Evolutionary conservation across 768 basidiomycete species (phyloP), one percentile per base, ranked within the genome.

Genomic region (Termitomyces sp.): DNA sequence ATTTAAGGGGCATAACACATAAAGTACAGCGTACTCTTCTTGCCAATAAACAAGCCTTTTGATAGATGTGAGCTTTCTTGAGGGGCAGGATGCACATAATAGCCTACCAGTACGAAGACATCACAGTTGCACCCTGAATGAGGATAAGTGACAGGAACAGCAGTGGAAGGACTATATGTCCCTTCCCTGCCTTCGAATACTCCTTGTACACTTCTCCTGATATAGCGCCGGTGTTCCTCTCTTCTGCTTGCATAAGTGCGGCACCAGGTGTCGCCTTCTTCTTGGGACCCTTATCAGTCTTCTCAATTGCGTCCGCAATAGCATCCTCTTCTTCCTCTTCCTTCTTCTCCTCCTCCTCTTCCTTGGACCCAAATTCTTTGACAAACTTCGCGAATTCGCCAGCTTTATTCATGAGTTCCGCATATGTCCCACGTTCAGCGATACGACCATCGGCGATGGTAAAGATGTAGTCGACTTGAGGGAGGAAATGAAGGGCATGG

Each of bases 401-500:
- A 3, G 83, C 71, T 33, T 73, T 78, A 9, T 68, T 68, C 70
- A 91, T 83, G 35, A 98, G 78, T 45, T 89, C 84, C 0, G 72
- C 63, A 61, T 89, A 96, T 1, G 91, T 87, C 2, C 94, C 94
- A 11, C 79, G 80, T 68, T 96, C 94, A 20, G 80, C 81, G 54
- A 98, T 83, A 33, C 74, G 76, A 6, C 94, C 94, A 38, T 93
- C 84, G 11, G 79, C 78, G 48, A 98, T 72, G 32, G 86, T 85
- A 64, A 86, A 85, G 65, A 98, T 88, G 64, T 91, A 89, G 68
- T 96, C 93, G 25, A 91, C 90, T 53, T 88, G 77, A 1, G 90
- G 88, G 23, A 98, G 79, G 74, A 95, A 90, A 69, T 96, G 93
- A 9, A 96, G 76, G 1, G 91, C 92, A 64, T 96, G 93, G 0